Conservation (phyloP, 441 rosid species). For the Biscutella laevigata region DNA sequence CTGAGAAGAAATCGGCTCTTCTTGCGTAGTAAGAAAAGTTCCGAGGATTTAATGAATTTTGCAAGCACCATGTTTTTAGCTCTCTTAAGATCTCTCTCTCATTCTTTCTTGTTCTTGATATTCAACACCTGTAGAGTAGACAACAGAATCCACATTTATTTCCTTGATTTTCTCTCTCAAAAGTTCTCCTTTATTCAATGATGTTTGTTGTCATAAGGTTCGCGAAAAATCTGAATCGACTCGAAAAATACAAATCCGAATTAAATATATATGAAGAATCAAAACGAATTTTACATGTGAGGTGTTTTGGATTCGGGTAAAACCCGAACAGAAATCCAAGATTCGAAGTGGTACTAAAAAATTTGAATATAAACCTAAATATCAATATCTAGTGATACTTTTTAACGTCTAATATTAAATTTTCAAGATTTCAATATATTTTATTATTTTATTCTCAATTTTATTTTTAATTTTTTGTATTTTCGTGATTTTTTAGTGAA, state of each 20-base stretch:
- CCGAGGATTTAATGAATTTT: constrained; percentile 29
- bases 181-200: constrained; percentile 10
- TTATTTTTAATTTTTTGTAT: no score
- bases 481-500: no score
- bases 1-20: constrained; percentile 44
- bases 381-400: no score
- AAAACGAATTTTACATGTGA: no score
- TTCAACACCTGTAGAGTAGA: constrained; percentile 10
- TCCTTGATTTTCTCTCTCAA: constrained; percentile 27
- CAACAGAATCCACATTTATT: constrained; percentile 19
- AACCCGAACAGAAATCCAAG: no score
- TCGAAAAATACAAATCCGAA: neutral
- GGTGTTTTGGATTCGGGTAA: no score
- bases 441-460: no score
- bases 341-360: no score
- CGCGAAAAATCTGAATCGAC: neutral
- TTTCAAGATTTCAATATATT: no score
- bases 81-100: constrained; percentile 26
- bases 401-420: no score
- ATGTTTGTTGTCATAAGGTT: neutral
- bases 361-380: no score
- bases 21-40: constrained; percentile 33
- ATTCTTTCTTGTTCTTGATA: neutral
- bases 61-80: constrained; percentile 43
- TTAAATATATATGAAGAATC: no score